Percentiles rank a stretch among this genome's conserved stretches.
phyloP scores from a whole-genome alignment of 257 asterid genomes.

The Ajuga chamaepitys region DNA sequence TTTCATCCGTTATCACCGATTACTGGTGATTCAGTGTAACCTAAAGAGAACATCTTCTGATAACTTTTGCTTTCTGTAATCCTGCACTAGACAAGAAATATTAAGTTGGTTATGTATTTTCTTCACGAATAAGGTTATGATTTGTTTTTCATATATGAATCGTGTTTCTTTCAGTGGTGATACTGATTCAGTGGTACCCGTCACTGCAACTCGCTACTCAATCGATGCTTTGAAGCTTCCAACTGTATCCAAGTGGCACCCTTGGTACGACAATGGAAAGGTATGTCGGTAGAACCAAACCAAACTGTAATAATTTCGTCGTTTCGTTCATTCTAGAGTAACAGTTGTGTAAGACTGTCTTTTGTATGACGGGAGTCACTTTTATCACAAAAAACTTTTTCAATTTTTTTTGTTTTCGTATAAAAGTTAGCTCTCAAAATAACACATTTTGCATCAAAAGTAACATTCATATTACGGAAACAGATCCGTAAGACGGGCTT shows the following conservation, averaged over 20 bases:
- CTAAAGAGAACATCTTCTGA: not conserved
- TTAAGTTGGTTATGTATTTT: too few relatives aligned
- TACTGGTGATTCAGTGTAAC: not conserved
- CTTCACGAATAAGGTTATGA: not conserved
- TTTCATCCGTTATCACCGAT: not conserved
- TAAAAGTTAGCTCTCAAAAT: too few relatives aligned
- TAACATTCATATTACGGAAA: too few relatives aligned
- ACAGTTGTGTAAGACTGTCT: too few relatives aligned
- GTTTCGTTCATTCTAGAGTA: too few relatives aligned
- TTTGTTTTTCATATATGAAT: not conserved
- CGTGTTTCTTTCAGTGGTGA: constrained; percentile 59
- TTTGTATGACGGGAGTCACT: too few relatives aligned
- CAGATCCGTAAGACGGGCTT: too few relatives aligned
- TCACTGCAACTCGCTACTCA: constrained; percentile 96
- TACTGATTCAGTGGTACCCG: constrained; percentile 88
- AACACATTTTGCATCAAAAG: too few relatives aligned
- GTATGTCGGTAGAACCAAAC: constrained; percentile 28
- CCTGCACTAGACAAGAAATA: too few relatives aligned
- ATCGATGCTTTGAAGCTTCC: constrained; percentile 90
- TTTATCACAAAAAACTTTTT: too few relatives aligned
- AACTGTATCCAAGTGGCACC: constrained; percentile 67
- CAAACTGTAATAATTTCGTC: not conserved
- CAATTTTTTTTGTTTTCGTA: too few relatives aligned
- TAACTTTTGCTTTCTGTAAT: too few relatives aligned
- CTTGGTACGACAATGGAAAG: constrained; percentile 83